A percentile compares a stretch with the other conserved stretches of the same genome.
phyloP scores from a whole-genome alignment of 768 basidiomycete genomes.

The Auriscalpium orientale region DNA sequence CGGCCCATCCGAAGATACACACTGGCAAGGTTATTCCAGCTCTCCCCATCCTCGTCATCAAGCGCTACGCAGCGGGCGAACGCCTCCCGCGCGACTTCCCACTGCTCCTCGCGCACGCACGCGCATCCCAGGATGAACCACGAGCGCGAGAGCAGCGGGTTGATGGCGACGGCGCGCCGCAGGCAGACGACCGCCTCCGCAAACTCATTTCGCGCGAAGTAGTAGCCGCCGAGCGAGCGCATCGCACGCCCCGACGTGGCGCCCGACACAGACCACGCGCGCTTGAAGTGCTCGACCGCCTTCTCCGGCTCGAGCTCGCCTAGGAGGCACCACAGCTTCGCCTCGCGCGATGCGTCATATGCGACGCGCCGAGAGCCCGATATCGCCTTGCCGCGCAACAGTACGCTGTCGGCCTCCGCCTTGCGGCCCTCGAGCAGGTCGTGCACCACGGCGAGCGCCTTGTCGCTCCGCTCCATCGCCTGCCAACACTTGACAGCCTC shows the following conservation, averaged over 20 bases:
- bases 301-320: conserved; percentile 81
- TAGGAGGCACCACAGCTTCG: conserved; percentile 91
- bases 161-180: conserved; percentile 72
- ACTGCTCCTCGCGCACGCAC: conserved; percentile 71
- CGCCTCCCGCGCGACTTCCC: conserved; percentile 76
- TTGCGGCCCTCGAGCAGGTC: conserved; percentile 81
- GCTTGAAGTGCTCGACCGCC: conserved; percentile 67
- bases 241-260: conserved; percentile 83
- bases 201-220: conserved; percentile 66
- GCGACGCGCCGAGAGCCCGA: conserved; percentile 33
- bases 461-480: conserved; percentile 69
- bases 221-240: conserved; percentile 81
- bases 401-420: conserved; percentile 71
- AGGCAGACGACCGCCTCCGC: conserved; percentile 57
- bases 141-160: conserved; percentile 77
- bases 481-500: conserved; percentile 88
- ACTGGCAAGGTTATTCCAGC: conserved; percentile 96
- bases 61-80: conserved; percentile 83
- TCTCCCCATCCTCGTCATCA: conserved; percentile 95
- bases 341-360: conserved; percentile 65
- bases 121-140: conserved; percentile 99
- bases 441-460: conserved; percentile 71
- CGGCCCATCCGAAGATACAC: conserved; percentile 79
- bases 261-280: conserved; percentile 77
- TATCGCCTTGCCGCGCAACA: conserved; percentile 49